phyloP scores from a whole-genome alignment of 768 basidiomycete species.

The Terana coerulea region DNA sequence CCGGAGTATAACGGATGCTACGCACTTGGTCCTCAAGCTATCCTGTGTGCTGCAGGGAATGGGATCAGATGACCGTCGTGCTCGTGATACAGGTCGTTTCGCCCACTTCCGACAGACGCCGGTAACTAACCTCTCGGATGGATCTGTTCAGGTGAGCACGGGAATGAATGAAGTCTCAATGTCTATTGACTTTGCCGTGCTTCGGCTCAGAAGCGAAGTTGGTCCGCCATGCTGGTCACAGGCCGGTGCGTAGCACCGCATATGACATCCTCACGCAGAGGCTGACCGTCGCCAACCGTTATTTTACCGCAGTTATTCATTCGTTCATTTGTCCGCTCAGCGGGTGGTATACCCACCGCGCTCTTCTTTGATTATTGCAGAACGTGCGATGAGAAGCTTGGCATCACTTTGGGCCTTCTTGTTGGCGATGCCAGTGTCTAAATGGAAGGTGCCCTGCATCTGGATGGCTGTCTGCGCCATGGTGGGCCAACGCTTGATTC shows the following conservation, averaged over 20 bases:
- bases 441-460: too few relatives aligned
- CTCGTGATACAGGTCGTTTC: too few relatives aligned
- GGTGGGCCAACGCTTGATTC: too few relatives aligned
- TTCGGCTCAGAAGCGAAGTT: not conserved
- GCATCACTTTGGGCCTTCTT: too few relatives aligned
- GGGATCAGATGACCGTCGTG: too few relatives aligned
- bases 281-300: not conserved
- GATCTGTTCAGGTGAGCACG: not conserved
- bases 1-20: too few relatives aligned
- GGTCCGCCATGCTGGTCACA: not conserved
- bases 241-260: not conserved
- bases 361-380: not conserved
- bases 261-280: not conserved
- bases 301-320: slow-evolving; percentile 1
- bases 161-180: not conserved
- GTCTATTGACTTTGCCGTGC: not conserved
- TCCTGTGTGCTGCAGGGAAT: too few relatives aligned
- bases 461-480: too few relatives aligned
- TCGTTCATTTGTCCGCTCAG: not conserved
- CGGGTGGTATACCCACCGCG: not conserved
- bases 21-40: too few relatives aligned
- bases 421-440: too few relatives aligned
- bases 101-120: too few relatives aligned
- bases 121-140: not conserved
- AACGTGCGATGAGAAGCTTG: not conserved